Percentiles rank a stretch among this genome's conserved stretches.
Evolutionary conservation across 192 early-diverging fungal species (phyloP).

Genomic region (Gaertneriomyces semiglobifer): DNA sequence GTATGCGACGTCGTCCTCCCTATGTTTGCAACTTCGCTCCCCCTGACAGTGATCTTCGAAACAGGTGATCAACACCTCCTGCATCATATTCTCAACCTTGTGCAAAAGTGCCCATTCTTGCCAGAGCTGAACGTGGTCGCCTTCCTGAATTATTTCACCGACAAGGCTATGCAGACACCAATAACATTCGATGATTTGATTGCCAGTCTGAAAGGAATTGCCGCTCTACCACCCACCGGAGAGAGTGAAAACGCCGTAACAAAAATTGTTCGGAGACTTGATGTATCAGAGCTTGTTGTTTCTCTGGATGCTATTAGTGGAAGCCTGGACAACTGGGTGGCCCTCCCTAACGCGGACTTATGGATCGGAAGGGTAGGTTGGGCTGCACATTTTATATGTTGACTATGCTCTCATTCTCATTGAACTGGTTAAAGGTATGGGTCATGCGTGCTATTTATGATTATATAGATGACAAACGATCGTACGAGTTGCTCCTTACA

Average conservation of each 20-base stretch:
- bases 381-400: no score
- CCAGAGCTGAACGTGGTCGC: constrained; percentile 33
- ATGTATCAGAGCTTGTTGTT: constrained; percentile 12
- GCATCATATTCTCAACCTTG: constrained; percentile 25
- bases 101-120: constrained; percentile 45
- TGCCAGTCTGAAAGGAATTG: constrained; percentile 16
- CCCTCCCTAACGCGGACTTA: no score
- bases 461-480: constrained; percentile 7
- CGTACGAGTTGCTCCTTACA: constrained; percentile 21
- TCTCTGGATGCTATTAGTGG: constrained; percentile 10
- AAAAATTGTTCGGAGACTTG: not conserved
- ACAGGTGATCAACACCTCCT: not conserved
- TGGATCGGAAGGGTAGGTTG: no score
- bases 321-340: not conserved
- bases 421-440: constrained; percentile 4
- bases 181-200: constrained; percentile 20
- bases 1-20: not conserved
- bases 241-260: no score
- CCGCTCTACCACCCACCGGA: constrained; percentile 15
- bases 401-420: no score
- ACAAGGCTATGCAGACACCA: constrained; percentile 18
- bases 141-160: constrained; percentile 25
- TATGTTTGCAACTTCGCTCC: not conserved
- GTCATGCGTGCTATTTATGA: constrained; percentile 27
- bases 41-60: not conserved